Percentiles rank a stretch among this genome's conserved stretches.
Conservation (phyloP, 2,329 filamentous ascomycete species). For the Ambrosiella beaveri region DNA sequence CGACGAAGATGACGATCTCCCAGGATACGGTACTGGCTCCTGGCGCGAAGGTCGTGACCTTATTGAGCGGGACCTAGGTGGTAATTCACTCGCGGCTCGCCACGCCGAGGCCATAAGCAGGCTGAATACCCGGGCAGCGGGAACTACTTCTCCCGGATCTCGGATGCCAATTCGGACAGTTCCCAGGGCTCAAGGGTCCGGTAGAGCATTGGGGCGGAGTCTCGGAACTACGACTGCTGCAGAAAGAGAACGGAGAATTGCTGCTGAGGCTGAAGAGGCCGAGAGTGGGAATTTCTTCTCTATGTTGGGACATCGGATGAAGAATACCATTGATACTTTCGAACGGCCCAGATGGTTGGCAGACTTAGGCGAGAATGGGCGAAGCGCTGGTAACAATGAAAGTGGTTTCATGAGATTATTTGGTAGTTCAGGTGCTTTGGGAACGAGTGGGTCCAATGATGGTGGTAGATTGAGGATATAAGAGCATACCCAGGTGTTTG, state of each 20-base stretch:
- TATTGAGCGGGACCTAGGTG: conserved; percentile 70
- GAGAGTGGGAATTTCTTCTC: conserved; percentile 72
- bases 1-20: conserved; percentile 39
- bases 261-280: conserved; percentile 33
- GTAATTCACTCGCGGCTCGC: conserved; percentile 37
- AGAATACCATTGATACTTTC: conserved; percentile 77
- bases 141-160: conserved; percentile 20
- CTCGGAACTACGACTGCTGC: conserved; percentile 18
- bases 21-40: conserved; percentile 56
- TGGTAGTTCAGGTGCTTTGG: conserved; percentile 22
- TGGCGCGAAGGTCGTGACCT: conserved; percentile 87
- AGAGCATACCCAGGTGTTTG: not conserved
- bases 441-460: not conserved
- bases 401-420: conserved; percentile 41
- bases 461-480: not conserved
- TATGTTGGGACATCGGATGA: conserved; percentile 66
- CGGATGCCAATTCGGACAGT: conserved; percentile 29
- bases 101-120: conserved; percentile 23
- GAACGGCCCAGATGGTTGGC: conserved; percentile 70
- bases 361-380: conserved; percentile 36
- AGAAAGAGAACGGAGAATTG: conserved; percentile 14
- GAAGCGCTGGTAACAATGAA: conserved; percentile 15
- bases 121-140: conserved; percentile 19
- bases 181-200: conserved; percentile 23
- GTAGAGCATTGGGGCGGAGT: conserved; percentile 15